Evolutionary conservation across 768 basidiomycete species (phyloP).

Genomic region (Pleurotus citrinopileatus): DNA sequence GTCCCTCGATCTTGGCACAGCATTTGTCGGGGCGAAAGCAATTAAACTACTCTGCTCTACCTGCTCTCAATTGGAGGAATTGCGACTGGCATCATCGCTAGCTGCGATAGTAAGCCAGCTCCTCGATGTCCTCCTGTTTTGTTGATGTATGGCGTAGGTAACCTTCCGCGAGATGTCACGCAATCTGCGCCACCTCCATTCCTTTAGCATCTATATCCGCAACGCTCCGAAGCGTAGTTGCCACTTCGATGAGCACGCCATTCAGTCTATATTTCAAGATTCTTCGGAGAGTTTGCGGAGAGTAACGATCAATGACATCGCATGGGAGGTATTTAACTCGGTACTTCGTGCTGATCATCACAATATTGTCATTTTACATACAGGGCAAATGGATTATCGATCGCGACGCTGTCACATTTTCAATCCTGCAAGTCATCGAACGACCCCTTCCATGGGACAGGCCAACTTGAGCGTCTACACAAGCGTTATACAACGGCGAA

Average conservation of each 20-base stretch:
- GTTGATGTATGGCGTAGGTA: not conserved
- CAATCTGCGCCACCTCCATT: not conserved
- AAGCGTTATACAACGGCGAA: not conserved
- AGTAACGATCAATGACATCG: not conserved
- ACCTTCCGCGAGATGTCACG: not conserved
- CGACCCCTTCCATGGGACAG: not conserved
- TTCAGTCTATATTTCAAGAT: not conserved
- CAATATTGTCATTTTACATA: not conserved
- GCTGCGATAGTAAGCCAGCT: not conserved
- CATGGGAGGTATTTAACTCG: conserved; percentile 3
- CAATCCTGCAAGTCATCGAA: not conserved
- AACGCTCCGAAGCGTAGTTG: not conserved
- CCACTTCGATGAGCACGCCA: not conserved
- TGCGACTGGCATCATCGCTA: conserved; percentile 1
- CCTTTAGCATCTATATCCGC: not conserved
- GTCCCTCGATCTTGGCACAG: conserved; percentile 22
- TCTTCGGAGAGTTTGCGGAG: conserved; percentile 2
- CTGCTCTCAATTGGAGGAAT: conserved; percentile 19
- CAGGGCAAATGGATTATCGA: not conserved
- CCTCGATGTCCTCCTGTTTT: not conserved
- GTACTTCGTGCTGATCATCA: not conserved
- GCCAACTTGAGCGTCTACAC: not conserved
- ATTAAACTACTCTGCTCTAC: conserved; percentile 16
- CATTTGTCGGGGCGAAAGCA: conserved; percentile 21
- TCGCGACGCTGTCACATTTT: not conserved